These are phyloP conservation scores for Aquilaria agallochum DNA, from an alignment of 441 rosid genomes.

Conservation along the genomic window DNA sequence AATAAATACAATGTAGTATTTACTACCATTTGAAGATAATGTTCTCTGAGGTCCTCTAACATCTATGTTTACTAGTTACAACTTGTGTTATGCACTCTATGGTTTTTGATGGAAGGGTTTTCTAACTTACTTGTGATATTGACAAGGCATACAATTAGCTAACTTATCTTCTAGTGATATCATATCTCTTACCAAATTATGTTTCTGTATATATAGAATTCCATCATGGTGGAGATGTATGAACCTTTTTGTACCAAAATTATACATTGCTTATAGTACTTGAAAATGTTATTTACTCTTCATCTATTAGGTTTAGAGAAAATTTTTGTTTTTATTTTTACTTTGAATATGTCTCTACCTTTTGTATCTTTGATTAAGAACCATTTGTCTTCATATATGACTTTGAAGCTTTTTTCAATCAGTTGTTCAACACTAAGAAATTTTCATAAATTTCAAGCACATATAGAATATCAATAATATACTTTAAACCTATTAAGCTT, in stretches of 20 bases:
- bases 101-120: background rate
- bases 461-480: background rate
- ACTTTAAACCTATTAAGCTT: background rate
- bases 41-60: background rate
- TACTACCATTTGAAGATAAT: background rate
- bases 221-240: background rate
- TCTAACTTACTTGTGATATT: background rate
- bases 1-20: background rate
- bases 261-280: background rate
- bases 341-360: background rate
- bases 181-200: background rate
- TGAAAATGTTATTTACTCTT: background rate
- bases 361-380: background rate
- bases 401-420: background rate
- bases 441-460: slow-evolving; percentile 8
- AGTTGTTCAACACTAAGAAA: background rate
- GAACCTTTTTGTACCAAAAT: background rate
- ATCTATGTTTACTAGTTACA: background rate
- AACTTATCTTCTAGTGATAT: background rate
- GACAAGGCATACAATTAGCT: background rate
- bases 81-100: slow-evolving; percentile 1
- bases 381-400: slow-evolving; percentile 7
- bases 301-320: background rate
- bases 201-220: background rate
- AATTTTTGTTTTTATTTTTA: slow-evolving; percentile 3